phyloP scores from a whole-genome alignment of 2,329 filamentous ascomycete genomes.

The Botrytis fragariae region DNA sequence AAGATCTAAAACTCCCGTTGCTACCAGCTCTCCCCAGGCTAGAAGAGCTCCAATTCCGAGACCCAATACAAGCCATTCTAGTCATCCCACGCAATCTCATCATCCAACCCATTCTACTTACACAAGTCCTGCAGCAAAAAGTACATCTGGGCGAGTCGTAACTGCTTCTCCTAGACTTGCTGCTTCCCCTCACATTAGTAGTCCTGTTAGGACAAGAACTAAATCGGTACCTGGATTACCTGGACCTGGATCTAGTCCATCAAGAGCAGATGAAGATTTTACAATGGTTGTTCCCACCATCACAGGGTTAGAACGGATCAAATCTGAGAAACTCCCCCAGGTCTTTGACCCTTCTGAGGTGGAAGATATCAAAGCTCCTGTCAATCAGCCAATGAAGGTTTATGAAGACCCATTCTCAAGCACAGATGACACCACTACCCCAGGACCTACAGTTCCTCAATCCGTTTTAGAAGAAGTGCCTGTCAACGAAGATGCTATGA shows the following conservation, averaged over 20 bases:
- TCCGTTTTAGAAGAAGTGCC: constrained; percentile 59
- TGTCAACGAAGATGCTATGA: constrained; percentile 51
- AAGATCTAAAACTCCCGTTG: constrained; percentile 50
- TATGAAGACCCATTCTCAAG: constrained; percentile 59
- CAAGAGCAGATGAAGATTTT: constrained; percentile 52
- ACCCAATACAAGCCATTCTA: constrained; percentile 40
- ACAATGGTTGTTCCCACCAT: constrained; percentile 52
- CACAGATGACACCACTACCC: constrained; percentile 47
- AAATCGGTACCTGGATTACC: constrained; percentile 26
- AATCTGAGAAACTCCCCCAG: constrained; percentile 36
- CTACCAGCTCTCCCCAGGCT: constrained; percentile 43
- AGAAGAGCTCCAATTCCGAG: constrained; percentile 28
- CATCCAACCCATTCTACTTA: constrained; percentile 37
- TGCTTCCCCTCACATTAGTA: constrained; percentile 27
- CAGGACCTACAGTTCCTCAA: constrained; percentile 46
- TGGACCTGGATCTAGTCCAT: constrained; percentile 41
- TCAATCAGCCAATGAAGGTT: constrained; percentile 44
- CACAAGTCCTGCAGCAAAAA: constrained; percentile 46
- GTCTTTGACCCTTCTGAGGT: constrained; percentile 44
- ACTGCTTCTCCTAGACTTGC: constrained; percentile 21
- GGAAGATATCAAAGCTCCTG: constrained; percentile 33
- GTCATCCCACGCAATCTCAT: constrained; percentile 34
- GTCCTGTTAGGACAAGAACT: constrained; percentile 27
- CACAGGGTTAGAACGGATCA: constrained; percentile 39
- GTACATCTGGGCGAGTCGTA: constrained; percentile 29